Conservation (phyloP, 139 green algal genomes). For the Asterochloris sp. region DNA sequence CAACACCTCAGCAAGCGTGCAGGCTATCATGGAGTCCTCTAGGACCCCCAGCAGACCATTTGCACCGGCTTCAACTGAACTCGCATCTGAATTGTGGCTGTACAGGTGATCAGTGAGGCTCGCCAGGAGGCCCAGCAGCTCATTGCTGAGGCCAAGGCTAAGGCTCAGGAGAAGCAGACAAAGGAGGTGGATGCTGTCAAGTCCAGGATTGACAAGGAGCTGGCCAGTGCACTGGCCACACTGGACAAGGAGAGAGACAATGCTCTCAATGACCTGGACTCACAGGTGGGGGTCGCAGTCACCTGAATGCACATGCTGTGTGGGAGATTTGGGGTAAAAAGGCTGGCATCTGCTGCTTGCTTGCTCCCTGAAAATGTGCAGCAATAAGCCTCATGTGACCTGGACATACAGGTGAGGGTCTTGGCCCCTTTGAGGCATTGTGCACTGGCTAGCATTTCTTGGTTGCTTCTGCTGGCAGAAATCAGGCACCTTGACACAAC, state of each 20-base stretch:
- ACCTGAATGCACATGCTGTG: neutral
- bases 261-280: slow-evolving; percentile 65
- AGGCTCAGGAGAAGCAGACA: slow-evolving; percentile 29
- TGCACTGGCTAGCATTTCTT: too few species aligned
- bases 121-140: slow-evolving; percentile 38
- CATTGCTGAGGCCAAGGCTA: slow-evolving; percentile 41
- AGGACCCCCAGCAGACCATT: too few species aligned
- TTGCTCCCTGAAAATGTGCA: neutral
- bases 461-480: too few species aligned
- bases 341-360: neutral
- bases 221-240: slow-evolving; percentile 43
- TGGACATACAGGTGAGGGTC: too few species aligned
- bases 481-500: neutral
- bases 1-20: too few species aligned
- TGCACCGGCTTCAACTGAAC: too few species aligned
- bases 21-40: too few species aligned
- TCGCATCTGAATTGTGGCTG: too few species aligned
- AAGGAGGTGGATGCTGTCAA: slow-evolving; percentile 48
- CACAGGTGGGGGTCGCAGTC: slow-evolving; percentile 39
- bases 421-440: too few species aligned
- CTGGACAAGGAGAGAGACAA: slow-evolving; percentile 73
- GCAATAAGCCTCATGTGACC: neutral
- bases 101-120: slow-evolving; percentile 32
- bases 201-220: slow-evolving; percentile 59
- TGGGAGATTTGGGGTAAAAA: neutral